Evolutionary conservation across 306 rosid genomes (phyloP).

Genomic region (Ziziphus jujuba): DNA sequence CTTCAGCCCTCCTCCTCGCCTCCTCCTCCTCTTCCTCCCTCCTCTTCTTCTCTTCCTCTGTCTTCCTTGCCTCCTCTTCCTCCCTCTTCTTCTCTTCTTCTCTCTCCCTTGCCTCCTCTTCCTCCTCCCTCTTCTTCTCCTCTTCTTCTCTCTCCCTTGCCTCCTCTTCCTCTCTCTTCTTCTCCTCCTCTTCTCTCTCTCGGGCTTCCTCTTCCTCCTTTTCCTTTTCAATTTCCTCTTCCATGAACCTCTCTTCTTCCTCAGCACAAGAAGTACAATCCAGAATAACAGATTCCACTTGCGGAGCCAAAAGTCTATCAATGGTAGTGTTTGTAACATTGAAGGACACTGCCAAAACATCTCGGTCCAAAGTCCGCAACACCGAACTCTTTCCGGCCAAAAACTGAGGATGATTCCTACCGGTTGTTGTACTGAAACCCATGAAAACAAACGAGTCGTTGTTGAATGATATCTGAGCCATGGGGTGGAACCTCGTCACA

Average conservation of each 20-base stretch:
- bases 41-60: slow-evolving; percentile 6
- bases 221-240: slow-evolving; percentile 42
- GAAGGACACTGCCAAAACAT: slow-evolving; percentile 61
- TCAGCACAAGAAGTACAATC: slow-evolving; percentile 79
- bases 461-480: slow-evolving; percentile 87
- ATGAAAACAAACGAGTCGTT: slow-evolving; percentile 65
- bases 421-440: slow-evolving; percentile 70
- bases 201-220: slow-evolving; percentile 28
- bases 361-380: slow-evolving; percentile 43
- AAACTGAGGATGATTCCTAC: slow-evolving; percentile 59
- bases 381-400: slow-evolving; percentile 67
- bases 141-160: neutral
- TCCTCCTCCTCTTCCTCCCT: neutral
- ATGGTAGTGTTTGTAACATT: slow-evolving; percentile 47
- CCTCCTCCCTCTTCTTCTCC: neutral
- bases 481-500: slow-evolving; percentile 74
- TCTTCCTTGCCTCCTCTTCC: neutral
- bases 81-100: neutral
- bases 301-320: slow-evolving; percentile 45
- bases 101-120: neutral
- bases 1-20: slow-evolving; percentile 55
- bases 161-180: slow-evolving; percentile 14
- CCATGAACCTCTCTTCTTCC: slow-evolving; percentile 65
- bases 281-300: slow-evolving; percentile 52
- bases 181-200: slow-evolving; percentile 15